phyloP scores from a whole-genome alignment of 1,139 yeast genomes.

The Saccharomycopsis hybrid region DNA sequence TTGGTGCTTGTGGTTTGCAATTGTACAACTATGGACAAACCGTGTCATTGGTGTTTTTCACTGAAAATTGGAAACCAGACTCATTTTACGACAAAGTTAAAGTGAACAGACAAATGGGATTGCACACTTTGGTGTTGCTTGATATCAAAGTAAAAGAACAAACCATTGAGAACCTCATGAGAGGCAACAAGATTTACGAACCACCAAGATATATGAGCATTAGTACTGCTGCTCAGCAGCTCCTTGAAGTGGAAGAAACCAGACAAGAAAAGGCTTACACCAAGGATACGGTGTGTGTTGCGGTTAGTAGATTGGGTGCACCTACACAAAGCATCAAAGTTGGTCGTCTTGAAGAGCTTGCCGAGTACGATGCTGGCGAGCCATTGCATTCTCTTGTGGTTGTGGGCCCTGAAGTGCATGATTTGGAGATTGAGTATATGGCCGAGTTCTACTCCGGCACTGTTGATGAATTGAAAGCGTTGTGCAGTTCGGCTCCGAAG shows the following conservation, averaged over 20 bases:
- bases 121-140: constrained; percentile 80
- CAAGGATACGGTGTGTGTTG: constrained; percentile 85
- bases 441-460: constrained; percentile 67
- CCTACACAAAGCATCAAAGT: constrained; percentile 79
- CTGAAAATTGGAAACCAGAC: constrained; percentile 94
- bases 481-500: constrained; percentile 1
- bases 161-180: constrained; percentile 87
- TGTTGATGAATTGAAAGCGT: constrained; percentile 26
- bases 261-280: constrained; percentile 75
- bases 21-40: constrained; percentile 95
- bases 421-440: constrained; percentile 81
- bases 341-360: constrained; percentile 69
- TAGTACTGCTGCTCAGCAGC: constrained; percentile 80
- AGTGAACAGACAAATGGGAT: constrained; percentile 85
- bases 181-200: constrained; percentile 87
- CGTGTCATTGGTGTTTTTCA: constrained; percentile 89
- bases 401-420: constrained; percentile 92
- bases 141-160: constrained; percentile 98
- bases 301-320: constrained; percentile 85
- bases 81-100: constrained; percentile 82
- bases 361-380: constrained; percentile 83
- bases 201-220: constrained; percentile 97
- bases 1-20: constrained; percentile 96
- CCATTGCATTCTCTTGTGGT: constrained; percentile 90
- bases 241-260: constrained; percentile 76